Evolutionary conservation across 805 yeast genomes (phyloP), one percentile per base, ranked within the genome.

Genomic region (Sugiyamaella smithiae): DNA sequence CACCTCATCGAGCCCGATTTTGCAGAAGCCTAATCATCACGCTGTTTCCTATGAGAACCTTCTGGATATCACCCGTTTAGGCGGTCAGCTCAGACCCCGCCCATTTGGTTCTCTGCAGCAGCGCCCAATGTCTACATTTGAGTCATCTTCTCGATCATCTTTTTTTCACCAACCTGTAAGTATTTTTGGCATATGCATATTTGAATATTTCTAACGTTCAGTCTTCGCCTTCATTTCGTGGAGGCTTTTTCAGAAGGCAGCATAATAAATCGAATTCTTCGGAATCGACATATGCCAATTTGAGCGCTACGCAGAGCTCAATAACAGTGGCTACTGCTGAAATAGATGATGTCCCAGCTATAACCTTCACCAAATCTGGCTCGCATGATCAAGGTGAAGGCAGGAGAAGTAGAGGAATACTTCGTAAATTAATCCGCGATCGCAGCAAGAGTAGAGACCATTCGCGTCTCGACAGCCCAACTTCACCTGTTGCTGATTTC

Each of bases 231-330:
- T 64, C 68, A 7, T 58, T 67, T 1, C 68, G 60, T 0, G 59
- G 68, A 32, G 76, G 76, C 23, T 73, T 84, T 45, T 83, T 84
- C 67, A 71, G 85, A 54, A 76, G 82, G 53, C 88, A 35, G 22
- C 38, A 82, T 57, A 74, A 77, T 42, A 75, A 85, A 49, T 75
- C 84, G n/a, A 77, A 75, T 43, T 81, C 86, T 0, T 76, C 83
- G 0, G 84, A 80, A 48, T 72, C 51, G 4, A 49, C 51, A 11
- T 35, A 35, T 19, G 20, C 20, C 20, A 16, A 14, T 14, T 5
- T 22, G 67, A 14, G 50, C 69, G 20, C 71, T 69, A 51, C 69
- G 69, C 46, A 71, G 73, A 43, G 68, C 74, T 9, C 61, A 67
- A 25, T 45, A 45, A 29, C 38, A 12, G 12, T 35, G 22, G 38